Conservation (phyloP, 2,329 filamentous ascomycete genomes). For the Dothideomycetes sp. region DNA sequence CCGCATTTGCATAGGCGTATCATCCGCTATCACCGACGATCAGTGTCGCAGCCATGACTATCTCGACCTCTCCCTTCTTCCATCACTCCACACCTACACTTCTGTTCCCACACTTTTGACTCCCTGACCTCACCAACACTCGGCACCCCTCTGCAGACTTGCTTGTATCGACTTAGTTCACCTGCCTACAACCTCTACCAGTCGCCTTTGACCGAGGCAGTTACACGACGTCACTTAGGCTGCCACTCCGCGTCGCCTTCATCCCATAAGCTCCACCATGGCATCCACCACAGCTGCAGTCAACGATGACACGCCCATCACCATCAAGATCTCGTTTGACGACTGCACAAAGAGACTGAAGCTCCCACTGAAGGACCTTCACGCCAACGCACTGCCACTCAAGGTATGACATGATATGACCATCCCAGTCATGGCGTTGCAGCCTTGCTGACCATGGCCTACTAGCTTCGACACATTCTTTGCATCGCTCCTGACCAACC, state of each 20-base stretch:
- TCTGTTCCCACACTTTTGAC: too few species aligned
- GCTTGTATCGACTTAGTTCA: too few species aligned
- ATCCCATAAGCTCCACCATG: too few species aligned
- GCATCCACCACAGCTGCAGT: constrained; percentile 39
- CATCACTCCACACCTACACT: too few species aligned
- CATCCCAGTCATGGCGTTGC: constrained; percentile 3
- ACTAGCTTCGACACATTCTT: constrained; percentile 61
- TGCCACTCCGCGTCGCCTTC: constrained; percentile 4
- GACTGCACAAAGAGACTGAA: constrained; percentile 75
- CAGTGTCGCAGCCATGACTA: too few species aligned
- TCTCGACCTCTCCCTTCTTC: too few species aligned
- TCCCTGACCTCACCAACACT: too few species aligned
- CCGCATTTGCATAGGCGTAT: too few species aligned
- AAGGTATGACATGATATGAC: constrained; percentile 52
- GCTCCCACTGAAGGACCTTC: constrained; percentile 77
- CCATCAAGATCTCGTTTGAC: constrained; percentile 74
- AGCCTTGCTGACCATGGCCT: not conserved
- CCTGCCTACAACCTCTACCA: constrained; percentile 1
- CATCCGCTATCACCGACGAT: too few species aligned
- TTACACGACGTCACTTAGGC: constrained; percentile 7
- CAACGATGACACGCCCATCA: constrained; percentile 64
- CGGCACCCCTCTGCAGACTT: too few species aligned
- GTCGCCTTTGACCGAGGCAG: constrained; percentile 9
- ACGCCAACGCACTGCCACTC: constrained; percentile 61
- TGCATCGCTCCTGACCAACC: constrained; percentile 52